Conservation (phyloP, 306 rosid genomes). For the Carpinus viminea region DNA sequence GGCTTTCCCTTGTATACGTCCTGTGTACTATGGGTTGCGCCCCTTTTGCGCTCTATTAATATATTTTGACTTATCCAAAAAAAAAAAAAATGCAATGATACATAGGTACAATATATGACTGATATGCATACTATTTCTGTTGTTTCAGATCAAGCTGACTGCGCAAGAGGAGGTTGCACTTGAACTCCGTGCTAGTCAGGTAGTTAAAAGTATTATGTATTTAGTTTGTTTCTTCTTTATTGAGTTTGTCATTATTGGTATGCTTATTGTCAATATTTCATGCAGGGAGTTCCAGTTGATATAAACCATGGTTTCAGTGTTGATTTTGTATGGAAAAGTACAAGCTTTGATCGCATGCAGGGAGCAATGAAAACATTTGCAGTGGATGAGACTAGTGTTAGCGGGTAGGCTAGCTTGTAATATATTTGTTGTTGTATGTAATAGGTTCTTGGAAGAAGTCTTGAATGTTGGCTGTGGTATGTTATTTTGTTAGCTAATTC, state of each 20-base stretch:
- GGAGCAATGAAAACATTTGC: conserved; percentile 99
- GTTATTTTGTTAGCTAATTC: not conserved
- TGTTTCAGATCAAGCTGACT: conserved; percentile 85
- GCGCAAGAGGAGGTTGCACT: conserved; percentile 99
- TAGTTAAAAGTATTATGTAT: conserved; percentile 28
- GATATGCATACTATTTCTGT: not conserved
- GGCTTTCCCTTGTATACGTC: too few species aligned
- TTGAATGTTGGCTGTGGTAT: not conserved
- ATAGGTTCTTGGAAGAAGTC: not conserved
- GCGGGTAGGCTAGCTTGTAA: conserved; percentile 66
- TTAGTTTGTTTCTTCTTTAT: conserved; percentile 11
- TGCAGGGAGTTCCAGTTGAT: conserved; percentile 98
- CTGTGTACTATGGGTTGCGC: too few species aligned
- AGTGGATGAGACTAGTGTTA: conserved; percentile 98
- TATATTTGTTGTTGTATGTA: not conserved
- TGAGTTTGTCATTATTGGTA: conserved; percentile 9
- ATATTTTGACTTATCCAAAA: too few species aligned
- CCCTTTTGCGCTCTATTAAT: too few species aligned
- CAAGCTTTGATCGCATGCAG: conserved; percentile 99
- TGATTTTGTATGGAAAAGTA: conserved; percentile 99
- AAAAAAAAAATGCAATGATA: not conserved
- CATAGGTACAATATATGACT: not conserved
- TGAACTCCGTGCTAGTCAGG: conserved; percentile 98
- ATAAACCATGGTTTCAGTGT: conserved; percentile 96
- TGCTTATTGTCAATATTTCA: conserved; percentile 26